These are phyloP conservation scores for Lichenothelia convexa DNA, from an alignment of 495 filamentous ascomycete genomes.

Conservation along the genomic window DNA sequence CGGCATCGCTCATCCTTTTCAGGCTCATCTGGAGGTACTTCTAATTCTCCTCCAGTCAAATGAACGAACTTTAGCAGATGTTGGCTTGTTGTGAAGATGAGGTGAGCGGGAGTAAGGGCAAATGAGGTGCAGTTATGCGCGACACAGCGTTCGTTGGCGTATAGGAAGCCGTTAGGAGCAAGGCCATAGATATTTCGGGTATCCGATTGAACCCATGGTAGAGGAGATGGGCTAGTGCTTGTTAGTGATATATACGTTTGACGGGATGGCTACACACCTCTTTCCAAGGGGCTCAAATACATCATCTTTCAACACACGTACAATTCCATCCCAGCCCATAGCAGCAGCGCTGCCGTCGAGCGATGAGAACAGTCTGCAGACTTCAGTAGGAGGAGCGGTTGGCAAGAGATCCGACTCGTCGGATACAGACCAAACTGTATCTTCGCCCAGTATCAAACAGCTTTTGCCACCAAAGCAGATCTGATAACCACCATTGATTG, in stretches of 20 bases:
- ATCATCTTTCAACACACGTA: neutral
- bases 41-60: constrained; percentile 49
- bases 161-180: constrained; percentile 56
- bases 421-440: no score
- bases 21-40: constrained; percentile 72
- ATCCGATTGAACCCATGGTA: neutral
- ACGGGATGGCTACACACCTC: constrained; percentile 8
- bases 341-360: no score
- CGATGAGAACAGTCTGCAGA: no score
- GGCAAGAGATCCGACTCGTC: no score
- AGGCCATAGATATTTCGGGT: constrained; percentile 35
- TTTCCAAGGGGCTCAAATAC: constrained; percentile 5
- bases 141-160: constrained; percentile 53
- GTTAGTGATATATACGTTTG: no score
- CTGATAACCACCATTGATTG: neutral
- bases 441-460: neutral
- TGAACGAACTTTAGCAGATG: constrained; percentile 91
- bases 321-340: no score
- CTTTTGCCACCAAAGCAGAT: neutral
- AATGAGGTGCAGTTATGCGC: constrained; percentile 84
- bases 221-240: no score
- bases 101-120: constrained; percentile 57
- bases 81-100: constrained; percentile 80
- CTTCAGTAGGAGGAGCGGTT: no score
- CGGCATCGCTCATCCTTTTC: constrained; percentile 85